These are phyloP conservation scores for Pestalotiopsis fici DNA, from an alignment of 2,329 filamentous ascomycete genomes.

Conservation along the genomic window DNA sequence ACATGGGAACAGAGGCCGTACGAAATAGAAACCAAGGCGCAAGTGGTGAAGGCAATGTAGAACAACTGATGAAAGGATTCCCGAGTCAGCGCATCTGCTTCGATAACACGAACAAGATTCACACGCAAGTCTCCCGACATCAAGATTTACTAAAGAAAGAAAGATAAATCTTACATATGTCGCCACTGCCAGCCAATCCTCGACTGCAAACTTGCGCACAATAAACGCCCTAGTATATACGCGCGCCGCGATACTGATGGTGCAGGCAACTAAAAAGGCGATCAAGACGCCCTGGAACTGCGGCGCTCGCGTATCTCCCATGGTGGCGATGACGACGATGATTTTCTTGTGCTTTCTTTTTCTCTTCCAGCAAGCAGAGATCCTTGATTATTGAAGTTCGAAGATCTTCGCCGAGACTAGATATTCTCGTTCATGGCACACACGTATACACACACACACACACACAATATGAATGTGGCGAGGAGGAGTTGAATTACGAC, in stretches of 20 bases:
- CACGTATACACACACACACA: no score
- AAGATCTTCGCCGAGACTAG: not conserved
- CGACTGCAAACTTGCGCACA: conserved; percentile 1
- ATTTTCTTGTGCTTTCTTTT: no score
- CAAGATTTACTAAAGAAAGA: not conserved
- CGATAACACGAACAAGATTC: no score
- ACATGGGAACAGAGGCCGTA: conserved; percentile 4
- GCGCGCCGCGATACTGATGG: conserved; percentile 1
- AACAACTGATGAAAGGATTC: not conserved
- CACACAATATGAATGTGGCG: not conserved
- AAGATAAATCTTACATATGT: conserved; percentile 1
- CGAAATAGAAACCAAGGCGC: not conserved
- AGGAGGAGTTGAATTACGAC: not conserved
- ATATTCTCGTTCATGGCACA: not conserved
- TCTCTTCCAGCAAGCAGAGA: not conserved
- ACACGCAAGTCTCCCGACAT: not conserved
- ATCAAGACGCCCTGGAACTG: conserved; percentile 6
- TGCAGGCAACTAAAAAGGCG: not conserved
- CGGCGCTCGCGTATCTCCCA: conserved; percentile 1
- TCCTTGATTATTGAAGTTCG: not conserved
- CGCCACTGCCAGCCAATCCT: conserved; percentile 4
- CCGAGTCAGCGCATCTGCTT: not conserved
- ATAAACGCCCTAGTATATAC: conserved; percentile 1
- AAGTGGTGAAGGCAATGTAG: conserved; percentile 1
- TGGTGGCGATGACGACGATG: not conserved